phyloP scores from a whole-genome alignment of 805 yeast species.

The Candida loeiensis region DNA sequence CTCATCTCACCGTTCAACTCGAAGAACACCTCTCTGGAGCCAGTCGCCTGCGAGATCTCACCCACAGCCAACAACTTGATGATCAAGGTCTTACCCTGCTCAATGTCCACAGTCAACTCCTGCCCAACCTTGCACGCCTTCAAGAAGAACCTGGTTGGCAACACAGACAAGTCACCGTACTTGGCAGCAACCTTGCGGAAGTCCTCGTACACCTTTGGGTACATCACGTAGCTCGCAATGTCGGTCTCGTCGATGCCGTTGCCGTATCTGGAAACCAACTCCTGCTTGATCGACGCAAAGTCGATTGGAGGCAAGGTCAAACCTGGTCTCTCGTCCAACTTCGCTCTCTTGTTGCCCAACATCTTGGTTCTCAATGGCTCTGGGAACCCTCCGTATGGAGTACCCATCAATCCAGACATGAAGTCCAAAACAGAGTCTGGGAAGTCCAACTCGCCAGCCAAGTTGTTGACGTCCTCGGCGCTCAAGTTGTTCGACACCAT shows the following conservation, averaged over 20 bases:
- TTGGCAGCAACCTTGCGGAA: conserved; percentile 69
- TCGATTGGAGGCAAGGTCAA: conserved; percentile 83
- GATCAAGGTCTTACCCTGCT: conserved; percentile 90
- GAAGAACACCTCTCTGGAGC: conserved; percentile 93
- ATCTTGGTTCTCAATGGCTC: conserved; percentile 95
- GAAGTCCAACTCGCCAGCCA: conserved; percentile 92
- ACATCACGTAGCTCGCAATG: conserved; percentile 95
- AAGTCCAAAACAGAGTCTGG: conserved; percentile 97
- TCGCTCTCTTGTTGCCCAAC: conserved; percentile 87
- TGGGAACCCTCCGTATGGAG: conserved; percentile 99
- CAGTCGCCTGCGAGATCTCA: conserved; percentile 78
- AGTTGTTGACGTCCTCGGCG: conserved; percentile 77
- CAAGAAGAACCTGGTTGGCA: conserved; percentile 89
- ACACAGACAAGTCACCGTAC: conserved; percentile 89
- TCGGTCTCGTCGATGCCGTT: conserved; percentile 72
- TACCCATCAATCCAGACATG: conserved; percentile 99
- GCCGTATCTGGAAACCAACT: conserved; percentile 74
- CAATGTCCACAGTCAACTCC: conserved; percentile 85
- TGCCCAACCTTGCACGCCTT: conserved; percentile 85
- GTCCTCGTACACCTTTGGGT: conserved; percentile 94
- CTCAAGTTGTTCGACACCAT: conserved; percentile 94
- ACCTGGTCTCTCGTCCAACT: conserved; percentile 89
- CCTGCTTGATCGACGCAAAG: conserved; percentile 65
- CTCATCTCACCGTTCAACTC: conserved; percentile 98
- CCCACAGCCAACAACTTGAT: conserved; percentile 91